Conservation (phyloP, 805 yeast genomes). For the Candida awuae region DNA sequence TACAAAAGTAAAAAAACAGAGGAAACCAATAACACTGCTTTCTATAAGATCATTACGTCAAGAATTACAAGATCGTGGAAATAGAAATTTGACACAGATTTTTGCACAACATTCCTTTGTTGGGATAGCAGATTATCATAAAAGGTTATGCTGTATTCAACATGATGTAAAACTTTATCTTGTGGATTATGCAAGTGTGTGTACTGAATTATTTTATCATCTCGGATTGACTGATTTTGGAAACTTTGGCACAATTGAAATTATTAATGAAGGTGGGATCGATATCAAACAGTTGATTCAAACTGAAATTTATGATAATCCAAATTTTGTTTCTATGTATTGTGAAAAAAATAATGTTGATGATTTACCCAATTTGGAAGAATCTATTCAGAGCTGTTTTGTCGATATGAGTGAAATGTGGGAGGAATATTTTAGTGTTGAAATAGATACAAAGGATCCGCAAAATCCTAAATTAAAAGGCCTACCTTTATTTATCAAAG, state of each 20-base stretch:
- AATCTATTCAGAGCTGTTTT: slow-evolving; percentile 8
- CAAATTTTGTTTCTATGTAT: slow-evolving; percentile 6
- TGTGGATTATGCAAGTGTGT: slow-evolving; percentile 69
- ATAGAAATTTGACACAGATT: slow-evolving; percentile 53
- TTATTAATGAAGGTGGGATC: slow-evolving; percentile 26
- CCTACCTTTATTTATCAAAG: slow-evolving; percentile 63
- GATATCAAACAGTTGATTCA: slow-evolving; percentile 31
- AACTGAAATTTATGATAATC: slow-evolving; percentile 28
- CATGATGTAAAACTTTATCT: slow-evolving; percentile 68
- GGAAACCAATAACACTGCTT: slow-evolving; percentile 7
- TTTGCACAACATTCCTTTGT: slow-evolving; percentile 66
- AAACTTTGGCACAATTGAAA: slow-evolving; percentile 60
- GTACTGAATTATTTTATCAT: slow-evolving; percentile 72
- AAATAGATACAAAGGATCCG: slow-evolving; percentile 28
- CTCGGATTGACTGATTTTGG: slow-evolving; percentile 68
- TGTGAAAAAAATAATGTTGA: slow-evolving; percentile 1
- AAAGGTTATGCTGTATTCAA: slow-evolving; percentile 76
- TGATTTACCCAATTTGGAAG: slow-evolving; percentile 13
- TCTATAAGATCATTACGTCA: slow-evolving; percentile 42
- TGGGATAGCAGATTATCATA: slow-evolving; percentile 69
- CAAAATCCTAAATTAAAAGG: slow-evolving; percentile 34
- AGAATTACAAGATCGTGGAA: slow-evolving; percentile 38
- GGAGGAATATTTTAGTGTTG: slow-evolving; percentile 65
- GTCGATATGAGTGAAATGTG: slow-evolving; percentile 66
- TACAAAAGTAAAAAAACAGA: slow-evolving; percentile 1